These are phyloP conservation scores for Prunus kanzakura DNA, from an alignment of 306 rosid species.

Conservation along the genomic window DNA sequence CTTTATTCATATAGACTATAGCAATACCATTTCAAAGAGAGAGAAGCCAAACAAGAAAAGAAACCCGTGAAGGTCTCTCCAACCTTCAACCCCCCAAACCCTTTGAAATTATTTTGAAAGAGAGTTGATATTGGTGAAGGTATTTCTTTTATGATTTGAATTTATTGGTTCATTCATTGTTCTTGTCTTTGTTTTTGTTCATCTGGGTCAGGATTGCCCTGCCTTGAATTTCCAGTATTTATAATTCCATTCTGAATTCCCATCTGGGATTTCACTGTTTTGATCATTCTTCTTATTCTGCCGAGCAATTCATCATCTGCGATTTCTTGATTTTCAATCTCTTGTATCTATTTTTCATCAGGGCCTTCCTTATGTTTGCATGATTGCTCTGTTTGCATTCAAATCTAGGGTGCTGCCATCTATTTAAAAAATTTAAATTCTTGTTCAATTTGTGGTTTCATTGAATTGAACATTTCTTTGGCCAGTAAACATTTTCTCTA, in stretches of 20 bases:
- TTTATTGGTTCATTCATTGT: not conserved
- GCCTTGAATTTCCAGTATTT: not conserved
- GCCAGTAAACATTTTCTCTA: not conserved
- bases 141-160: not conserved
- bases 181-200: not conserved
- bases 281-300: not conserved
- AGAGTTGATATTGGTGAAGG: not conserved
- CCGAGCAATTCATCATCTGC: not conserved
- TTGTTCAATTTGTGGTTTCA: not conserved
- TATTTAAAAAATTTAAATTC: not conserved
- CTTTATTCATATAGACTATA: not conserved
- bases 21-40: not conserved
- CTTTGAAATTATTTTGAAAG: not conserved
- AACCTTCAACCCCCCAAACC: not conserved
- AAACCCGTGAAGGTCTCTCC: not conserved
- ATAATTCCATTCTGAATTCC: not conserved
- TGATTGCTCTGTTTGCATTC: not conserved
- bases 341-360: not conserved
- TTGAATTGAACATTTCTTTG: not conserved
- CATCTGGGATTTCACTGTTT: conserved; percentile 12
- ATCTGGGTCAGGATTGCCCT: not conserved
- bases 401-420: not conserved
- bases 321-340: not conserved
- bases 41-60: conserved; percentile 2
- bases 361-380: not conserved